These are phyloP conservation scores for Clavispora carvajalis DNA, from an alignment of 805 yeast species.

Conservation along the genomic window DNA sequence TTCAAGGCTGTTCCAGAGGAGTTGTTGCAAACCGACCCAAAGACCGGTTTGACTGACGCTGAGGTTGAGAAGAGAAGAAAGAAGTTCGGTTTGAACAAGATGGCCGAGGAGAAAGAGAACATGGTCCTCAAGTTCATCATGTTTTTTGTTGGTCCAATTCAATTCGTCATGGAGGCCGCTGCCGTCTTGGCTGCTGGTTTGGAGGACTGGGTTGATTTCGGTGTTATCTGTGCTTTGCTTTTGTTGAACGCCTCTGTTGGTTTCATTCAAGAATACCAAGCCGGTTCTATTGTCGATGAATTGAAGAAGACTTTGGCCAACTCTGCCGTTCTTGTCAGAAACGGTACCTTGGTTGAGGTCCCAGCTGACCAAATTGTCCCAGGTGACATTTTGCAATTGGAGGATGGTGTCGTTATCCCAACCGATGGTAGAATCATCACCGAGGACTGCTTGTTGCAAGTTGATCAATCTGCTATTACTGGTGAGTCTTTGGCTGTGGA, in stretches of 20 bases:
- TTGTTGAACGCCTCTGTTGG: conserved; percentile 89
- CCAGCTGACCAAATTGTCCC: conserved; percentile 86
- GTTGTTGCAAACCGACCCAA: conserved; percentile 75
- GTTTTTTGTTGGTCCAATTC: conserved; percentile 94
- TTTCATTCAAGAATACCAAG: conserved; percentile 96
- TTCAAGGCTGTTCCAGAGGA: conserved; percentile 81
- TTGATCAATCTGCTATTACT: conserved; percentile 94
- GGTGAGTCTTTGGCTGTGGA: conserved; percentile 97
- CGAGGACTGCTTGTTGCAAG: conserved; percentile 81
- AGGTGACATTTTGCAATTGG: conserved; percentile 89
- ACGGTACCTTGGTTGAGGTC: conserved; percentile 70
- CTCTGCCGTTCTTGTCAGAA: conserved; percentile 80
- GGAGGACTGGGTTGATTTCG: conserved; percentile 98
- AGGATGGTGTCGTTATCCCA: conserved; percentile 89
- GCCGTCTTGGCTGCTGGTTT: conserved; percentile 93
- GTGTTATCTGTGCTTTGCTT: conserved; percentile 88
- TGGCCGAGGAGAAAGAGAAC: conserved; percentile 86
- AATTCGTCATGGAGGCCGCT: conserved; percentile 96
- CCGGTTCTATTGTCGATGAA: conserved; percentile 96
- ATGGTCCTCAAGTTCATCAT: conserved; percentile 69
- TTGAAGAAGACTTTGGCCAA: conserved; percentile 92
- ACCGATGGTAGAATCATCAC: conserved; percentile 89
- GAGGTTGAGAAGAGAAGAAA: conserved; percentile 81
- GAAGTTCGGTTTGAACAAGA: conserved; percentile 85
- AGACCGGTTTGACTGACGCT: conserved; percentile 68